Percentiles rank a stretch among this genome's conserved stretches.
These are phyloP conservation scores for Solanum hybrid DNA, from an alignment of 305 asterid species.

Conservation along the genomic window DNA sequence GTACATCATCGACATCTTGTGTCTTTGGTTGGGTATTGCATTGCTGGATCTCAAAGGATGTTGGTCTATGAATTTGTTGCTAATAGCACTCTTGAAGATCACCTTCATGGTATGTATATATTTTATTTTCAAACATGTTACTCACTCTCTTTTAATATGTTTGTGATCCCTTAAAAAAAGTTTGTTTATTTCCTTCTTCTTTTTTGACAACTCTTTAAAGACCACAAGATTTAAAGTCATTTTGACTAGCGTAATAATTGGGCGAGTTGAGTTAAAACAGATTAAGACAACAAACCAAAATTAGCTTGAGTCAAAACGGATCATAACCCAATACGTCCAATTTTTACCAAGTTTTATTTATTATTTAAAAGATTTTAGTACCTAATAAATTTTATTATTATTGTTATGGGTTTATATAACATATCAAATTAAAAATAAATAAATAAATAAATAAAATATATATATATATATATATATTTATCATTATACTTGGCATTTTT, in stretches of 20 bases:
- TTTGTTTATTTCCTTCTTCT: neutral
- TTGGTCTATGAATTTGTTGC: conserved; percentile 75
- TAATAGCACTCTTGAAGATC: conserved; percentile 63
- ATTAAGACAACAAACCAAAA: neutral
- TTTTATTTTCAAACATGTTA: neutral
- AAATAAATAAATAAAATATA: no score
- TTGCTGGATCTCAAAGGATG: conserved; percentile 66
- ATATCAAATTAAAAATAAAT: neutral
- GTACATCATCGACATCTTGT: conserved; percentile 89
- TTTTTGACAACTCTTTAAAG: no score
- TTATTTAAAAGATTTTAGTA: neutral
- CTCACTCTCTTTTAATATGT: neutral
- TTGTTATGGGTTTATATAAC: no score
- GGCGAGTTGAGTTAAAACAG: no score
- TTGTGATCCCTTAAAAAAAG: neutral
- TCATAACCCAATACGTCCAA: neutral
- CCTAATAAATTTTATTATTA: no score
- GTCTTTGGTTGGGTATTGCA: conserved; percentile 78
- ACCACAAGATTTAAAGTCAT: neutral
- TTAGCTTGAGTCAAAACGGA: neutral
- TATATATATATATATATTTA: neutral
- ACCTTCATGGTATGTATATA: conserved; percentile 53
- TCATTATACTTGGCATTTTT: neutral
- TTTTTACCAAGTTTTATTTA: no score
- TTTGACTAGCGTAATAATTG: no score